Conservation (phyloP, 169 alveolate species). For the Plasmodium reichenowi region DNA sequence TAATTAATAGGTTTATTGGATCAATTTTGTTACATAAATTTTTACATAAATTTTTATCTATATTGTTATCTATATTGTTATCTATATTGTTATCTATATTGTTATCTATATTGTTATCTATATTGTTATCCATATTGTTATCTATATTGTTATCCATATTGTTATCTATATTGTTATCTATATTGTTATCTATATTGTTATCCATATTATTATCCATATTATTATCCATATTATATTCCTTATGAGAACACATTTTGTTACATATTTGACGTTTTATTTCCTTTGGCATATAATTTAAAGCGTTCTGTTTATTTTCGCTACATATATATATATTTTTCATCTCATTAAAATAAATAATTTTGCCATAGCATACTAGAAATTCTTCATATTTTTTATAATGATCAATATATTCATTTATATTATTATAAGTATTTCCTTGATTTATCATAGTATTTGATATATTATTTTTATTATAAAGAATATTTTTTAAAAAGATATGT, state of each 20-base stretch:
- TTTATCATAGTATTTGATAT: neutral
- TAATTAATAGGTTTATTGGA: conserved; percentile 59
- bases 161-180: no score
- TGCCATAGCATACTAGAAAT: conserved; percentile 72
- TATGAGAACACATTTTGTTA: no score
- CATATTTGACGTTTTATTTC: conserved; percentile 27
- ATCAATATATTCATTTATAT: conserved; percentile 38
- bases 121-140: no score
- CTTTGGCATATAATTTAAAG: conserved; percentile 44
- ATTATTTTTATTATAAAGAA: conserved; percentile 12
- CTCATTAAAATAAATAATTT: conserved; percentile 64
- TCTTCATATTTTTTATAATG: conserved; percentile 69
- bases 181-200: no score
- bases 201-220: no score
- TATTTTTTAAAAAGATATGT: conserved; percentile 48
- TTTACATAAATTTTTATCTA: no score
- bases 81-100: no score
- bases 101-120: no score
- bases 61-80: no score
- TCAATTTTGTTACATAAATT: conserved; percentile 20
- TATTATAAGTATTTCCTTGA: neutral
- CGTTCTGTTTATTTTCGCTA: conserved; percentile 28
- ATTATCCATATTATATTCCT: no score
- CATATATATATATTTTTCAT: conserved; percentile 27
- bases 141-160: no score